phyloP scores from a whole-genome alignment of 192 early-diverging fungal species.

The Dissophora ornata region DNA sequence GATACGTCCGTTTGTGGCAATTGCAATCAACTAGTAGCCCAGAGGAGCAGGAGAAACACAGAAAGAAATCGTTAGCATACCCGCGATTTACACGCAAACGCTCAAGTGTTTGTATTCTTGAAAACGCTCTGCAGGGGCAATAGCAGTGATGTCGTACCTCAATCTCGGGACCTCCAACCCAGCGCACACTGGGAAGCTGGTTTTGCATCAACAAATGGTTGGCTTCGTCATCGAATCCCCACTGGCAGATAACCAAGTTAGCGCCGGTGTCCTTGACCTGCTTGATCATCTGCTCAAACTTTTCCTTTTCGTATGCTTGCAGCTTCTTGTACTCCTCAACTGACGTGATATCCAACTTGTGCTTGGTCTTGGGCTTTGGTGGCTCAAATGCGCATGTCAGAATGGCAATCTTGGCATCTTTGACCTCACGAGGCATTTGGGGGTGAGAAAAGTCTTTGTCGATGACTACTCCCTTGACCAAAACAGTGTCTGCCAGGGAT shows the following conservation, averaged over 20 bases:
- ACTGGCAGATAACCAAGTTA: slow-evolving; percentile 98
- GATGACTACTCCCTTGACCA: slow-evolving; percentile 97
- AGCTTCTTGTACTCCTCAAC: slow-evolving; percentile 99
- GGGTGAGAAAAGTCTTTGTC: slow-evolving; percentile 99
- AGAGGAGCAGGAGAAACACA: no score
- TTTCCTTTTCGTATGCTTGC: slow-evolving; percentile 94
- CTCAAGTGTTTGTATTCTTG: no score
- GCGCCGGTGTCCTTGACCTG: slow-evolving; percentile 98
- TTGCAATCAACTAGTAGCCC: slow-evolving; percentile 86
- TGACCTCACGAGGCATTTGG: slow-evolving; percentile 98
- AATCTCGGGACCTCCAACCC: slow-evolving; percentile 99
- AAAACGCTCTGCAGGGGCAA: no score
- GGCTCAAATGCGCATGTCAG: slow-evolving; percentile 99
- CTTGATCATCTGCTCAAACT: slow-evolving; percentile 97
- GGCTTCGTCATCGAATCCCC: slow-evolving; percentile 99
- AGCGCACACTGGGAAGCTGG: slow-evolving; percentile 96
- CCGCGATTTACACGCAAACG: no score
- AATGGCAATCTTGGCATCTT: slow-evolving; percentile 97
- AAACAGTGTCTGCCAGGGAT: slow-evolving; percentile 90
- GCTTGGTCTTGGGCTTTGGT: slow-evolving; percentile 99
- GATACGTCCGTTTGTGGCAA: slow-evolving; percentile 99
- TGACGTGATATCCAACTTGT: slow-evolving; percentile 97
- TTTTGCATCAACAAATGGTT: slow-evolving; percentile 99
- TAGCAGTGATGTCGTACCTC: slow-evolving; percentile 82
- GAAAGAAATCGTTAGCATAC: no score